A percentile compares a stretch with the other conserved stretches of the same genome.
phyloP scores from a whole-genome alignment of 345 rosid species.

The Schrenkiella parvula region DNA sequence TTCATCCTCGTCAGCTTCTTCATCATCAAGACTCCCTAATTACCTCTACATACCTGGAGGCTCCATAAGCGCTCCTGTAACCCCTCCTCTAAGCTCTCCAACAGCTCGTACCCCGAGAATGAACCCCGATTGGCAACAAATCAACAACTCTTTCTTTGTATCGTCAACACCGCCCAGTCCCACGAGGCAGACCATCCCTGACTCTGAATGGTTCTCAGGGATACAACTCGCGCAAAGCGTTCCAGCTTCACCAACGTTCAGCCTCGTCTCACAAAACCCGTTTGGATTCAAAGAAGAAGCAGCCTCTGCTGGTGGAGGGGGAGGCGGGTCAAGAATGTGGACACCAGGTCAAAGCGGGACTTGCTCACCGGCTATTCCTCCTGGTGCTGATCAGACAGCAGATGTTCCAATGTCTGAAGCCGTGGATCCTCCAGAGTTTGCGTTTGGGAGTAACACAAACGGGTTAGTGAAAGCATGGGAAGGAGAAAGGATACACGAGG shows the following conservation, averaged over 20 bases:
- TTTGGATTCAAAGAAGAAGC: conserved; percentile 68
- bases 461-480: conserved; percentile 97
- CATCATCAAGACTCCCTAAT: conserved; percentile 62
- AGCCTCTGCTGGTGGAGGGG: conserved; percentile 27
- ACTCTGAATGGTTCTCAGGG: conserved; percentile 84
- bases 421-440: conserved; percentile 64
- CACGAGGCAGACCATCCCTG: conserved; percentile 67
- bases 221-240: conserved; percentile 67
- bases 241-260: conserved; percentile 89
- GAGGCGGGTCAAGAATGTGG: conserved; percentile 80
- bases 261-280: conserved; percentile 72
- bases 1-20: conserved; percentile 80
- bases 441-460: conserved; percentile 62
- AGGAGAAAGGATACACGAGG: conserved; percentile 98
- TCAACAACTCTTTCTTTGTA: conserved; percentile 55
- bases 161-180: conserved; percentile 98
- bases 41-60: conserved; percentile 71
- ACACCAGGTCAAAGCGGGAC: conserved; percentile 98
- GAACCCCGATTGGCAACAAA: conserved; percentile 59
- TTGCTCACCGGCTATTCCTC: conserved; percentile 84
- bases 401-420: conserved; percentile 84
- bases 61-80: conserved; percentile 98
- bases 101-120: conserved; percentile 71
- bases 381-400: conserved; percentile 66
- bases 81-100: conserved; percentile 98